Evolutionary conservation across 805 yeast genomes (phyloP).

Genomic region (Candida chauliodis): DNA sequence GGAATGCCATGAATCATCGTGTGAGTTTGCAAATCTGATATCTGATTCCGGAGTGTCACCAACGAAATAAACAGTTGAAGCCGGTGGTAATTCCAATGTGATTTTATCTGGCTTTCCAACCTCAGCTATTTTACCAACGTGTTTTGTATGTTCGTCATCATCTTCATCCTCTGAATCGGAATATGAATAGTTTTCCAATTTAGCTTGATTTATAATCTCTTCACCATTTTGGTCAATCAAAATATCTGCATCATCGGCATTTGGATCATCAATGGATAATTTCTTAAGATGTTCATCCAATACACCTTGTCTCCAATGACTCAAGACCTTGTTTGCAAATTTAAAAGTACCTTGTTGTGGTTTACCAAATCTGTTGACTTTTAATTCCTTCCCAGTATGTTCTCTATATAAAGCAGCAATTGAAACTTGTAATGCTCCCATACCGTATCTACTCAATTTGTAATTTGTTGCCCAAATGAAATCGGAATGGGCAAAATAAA

Average conservation of each 20-base stretch:
- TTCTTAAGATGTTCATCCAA: slow-evolving; percentile 69
- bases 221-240: slow-evolving; percentile 43
- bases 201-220: slow-evolving; percentile 41
- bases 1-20: slow-evolving; percentile 81
- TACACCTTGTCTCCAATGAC: slow-evolving; percentile 75
- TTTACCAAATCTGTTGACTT: slow-evolving; percentile 82
- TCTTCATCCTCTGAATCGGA: slow-evolving; percentile 30
- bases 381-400: slow-evolving; percentile 77
- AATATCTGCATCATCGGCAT: slow-evolving; percentile 40
- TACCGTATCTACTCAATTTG: slow-evolving; percentile 78
- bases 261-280: slow-evolving; percentile 39
- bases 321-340: slow-evolving; percentile 75
- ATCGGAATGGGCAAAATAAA: slow-evolving; percentile 88
- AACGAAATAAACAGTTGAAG: slow-evolving; percentile 81
- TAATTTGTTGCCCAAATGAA: slow-evolving; percentile 92
- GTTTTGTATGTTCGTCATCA: slow-evolving; percentile 14
- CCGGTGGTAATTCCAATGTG: slow-evolving; percentile 67
- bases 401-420: slow-evolving; percentile 81
- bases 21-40: slow-evolving; percentile 82
- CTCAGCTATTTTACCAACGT: slow-evolving; percentile 24
- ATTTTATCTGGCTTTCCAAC: slow-evolving; percentile 33
- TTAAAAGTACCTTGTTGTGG: slow-evolving; percentile 86
- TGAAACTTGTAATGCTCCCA: slow-evolving; percentile 91
- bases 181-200: slow-evolving; percentile 33
- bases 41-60: slow-evolving; percentile 92